A percentile compares a stretch with the other conserved stretches of the same genome.
phyloP scores from a whole-genome alignment of 306 rosid genomes.

The Inga leiocalycina region DNA sequence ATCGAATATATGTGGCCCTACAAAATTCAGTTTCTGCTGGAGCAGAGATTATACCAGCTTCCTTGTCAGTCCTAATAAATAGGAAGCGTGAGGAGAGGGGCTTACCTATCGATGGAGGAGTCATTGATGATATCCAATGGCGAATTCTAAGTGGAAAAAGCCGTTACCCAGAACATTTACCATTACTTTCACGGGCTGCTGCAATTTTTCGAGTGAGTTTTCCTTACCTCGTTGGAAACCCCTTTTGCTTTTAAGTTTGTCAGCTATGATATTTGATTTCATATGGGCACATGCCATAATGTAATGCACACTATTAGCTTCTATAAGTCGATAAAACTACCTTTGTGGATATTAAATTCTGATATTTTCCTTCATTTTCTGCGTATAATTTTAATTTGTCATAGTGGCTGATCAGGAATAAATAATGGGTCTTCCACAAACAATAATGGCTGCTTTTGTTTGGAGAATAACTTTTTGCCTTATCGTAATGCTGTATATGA shows the following conservation, averaged over 20 bases:
- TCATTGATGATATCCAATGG: conserved; percentile 73
- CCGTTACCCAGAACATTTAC: conserved; percentile 89
- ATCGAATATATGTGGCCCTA: conserved; percentile 68
- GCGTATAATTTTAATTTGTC: neutral
- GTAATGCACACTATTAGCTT: conserved; percentile 4
- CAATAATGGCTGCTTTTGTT: neutral
- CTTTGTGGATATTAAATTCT: neutral
- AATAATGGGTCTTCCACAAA: neutral
- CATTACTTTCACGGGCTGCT: conserved; percentile 89
- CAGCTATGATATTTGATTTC: conserved; percentile 18
- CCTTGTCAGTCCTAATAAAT: conserved; percentile 54
- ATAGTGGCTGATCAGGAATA: neutral
- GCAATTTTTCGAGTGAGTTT: conserved; percentile 91
- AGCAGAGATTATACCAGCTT: conserved; percentile 63
- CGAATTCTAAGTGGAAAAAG: conserved; percentile 92
- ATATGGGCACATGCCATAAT: neutral
- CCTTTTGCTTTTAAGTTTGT: conserved; percentile 1
- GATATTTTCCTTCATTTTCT: neutral
- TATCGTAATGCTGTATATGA: too few relatives aligned
- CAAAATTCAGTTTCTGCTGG: conserved; percentile 71
- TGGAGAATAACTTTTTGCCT: neutral
- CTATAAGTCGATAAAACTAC: conserved; percentile 9
- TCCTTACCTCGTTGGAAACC: neutral
- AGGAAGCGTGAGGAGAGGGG: conserved; percentile 83
- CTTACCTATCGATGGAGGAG: conserved; percentile 50